These are phyloP conservation scores for Lablab purpureus DNA, from an alignment of 306 rosid species.

Conservation along the genomic window DNA sequence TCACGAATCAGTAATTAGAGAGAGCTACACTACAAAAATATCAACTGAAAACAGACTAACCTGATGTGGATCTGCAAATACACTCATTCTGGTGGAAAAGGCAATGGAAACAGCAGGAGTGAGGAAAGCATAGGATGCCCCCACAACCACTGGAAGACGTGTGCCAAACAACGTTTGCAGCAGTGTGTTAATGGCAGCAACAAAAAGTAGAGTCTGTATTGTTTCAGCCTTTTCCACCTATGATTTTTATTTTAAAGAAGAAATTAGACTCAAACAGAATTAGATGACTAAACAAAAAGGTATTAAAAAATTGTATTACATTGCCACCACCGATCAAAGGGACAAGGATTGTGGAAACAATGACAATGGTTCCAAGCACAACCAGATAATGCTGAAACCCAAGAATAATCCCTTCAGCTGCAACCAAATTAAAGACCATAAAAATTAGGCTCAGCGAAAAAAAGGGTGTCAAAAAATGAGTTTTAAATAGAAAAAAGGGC, in stretches of 20 bases:
- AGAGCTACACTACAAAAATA: background rate
- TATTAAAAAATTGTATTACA: slow-evolving; percentile 50
- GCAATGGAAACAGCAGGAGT: slow-evolving; percentile 68
- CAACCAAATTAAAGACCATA: slow-evolving; percentile 24
- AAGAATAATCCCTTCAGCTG: slow-evolving; percentile 77
- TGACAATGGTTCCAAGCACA: slow-evolving; percentile 77
- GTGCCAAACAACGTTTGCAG: slow-evolving; percentile 79
- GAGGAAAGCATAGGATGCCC: slow-evolving; percentile 75
- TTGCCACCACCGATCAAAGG: slow-evolving; percentile 94
- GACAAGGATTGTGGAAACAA: slow-evolving; percentile 67
- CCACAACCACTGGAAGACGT: slow-evolving; percentile 83
- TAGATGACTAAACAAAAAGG: background rate
- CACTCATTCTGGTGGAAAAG: slow-evolving; percentile 61
- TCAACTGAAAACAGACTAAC: slow-evolving; percentile 43
- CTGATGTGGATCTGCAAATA: slow-evolving; percentile 65
- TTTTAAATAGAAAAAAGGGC: background rate
- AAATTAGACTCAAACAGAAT: slow-evolving; percentile 9
- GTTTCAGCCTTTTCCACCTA: slow-evolving; percentile 89
- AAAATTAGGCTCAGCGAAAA: background rate
- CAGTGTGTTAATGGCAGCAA: slow-evolving; percentile 78
- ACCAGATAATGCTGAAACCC: slow-evolving; percentile 87
- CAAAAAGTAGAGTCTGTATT: slow-evolving; percentile 81
- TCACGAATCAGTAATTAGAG: background rate
- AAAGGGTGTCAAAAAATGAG: slow-evolving; percentile 15
- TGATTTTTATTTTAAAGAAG: background rate